Conservation (phyloP, 208 protist species). For the Lotmaria passim region DNA sequence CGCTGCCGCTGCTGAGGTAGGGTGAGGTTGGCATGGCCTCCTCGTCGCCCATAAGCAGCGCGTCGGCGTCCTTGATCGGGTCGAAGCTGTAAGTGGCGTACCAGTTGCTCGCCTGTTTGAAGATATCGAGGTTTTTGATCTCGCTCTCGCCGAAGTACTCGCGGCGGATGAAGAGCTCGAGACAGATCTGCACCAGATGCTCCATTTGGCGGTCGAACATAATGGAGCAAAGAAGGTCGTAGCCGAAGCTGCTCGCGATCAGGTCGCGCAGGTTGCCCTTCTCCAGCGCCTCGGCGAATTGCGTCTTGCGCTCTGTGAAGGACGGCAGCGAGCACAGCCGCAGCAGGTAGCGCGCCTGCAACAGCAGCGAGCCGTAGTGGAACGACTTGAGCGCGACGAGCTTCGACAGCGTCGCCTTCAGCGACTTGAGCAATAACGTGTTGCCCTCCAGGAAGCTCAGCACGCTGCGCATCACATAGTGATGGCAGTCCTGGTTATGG, state of each 20-base stretch:
- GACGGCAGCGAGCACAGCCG: slow-evolving; percentile 76
- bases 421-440: slow-evolving; percentile 66
- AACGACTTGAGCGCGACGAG: slow-evolving; percentile 61
- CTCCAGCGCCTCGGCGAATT: slow-evolving; percentile 65
- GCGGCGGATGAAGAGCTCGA: slow-evolving; percentile 81
- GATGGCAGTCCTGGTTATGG: slow-evolving; percentile 76
- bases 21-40: neutral
- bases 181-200: slow-evolving; percentile 72
- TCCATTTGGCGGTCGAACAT: slow-evolving; percentile 81
- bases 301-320: slow-evolving; percentile 73
- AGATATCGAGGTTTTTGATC: slow-evolving; percentile 72
- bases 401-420: slow-evolving; percentile 52
- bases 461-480: slow-evolving; percentile 64
- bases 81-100: slow-evolving; percentile 70
- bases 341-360: slow-evolving; percentile 77
- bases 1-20: slow-evolving; percentile 29
- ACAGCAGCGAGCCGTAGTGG: slow-evolving; percentile 60
- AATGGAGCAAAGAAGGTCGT: slow-evolving; percentile 75
- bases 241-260: slow-evolving; percentile 65
- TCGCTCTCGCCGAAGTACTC: slow-evolving; percentile 76
- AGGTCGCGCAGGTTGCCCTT: slow-evolving; percentile 51
- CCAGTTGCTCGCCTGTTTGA: slow-evolving; percentile 52
- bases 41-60: slow-evolving; percentile 25
- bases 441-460: slow-evolving; percentile 62
- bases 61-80: slow-evolving; percentile 47